A percentile compares a stretch with the other conserved stretches of the same genome.
Conservation (phyloP, 495 filamentous ascomycete genomes). For the Baudoinia panamericana region DNA sequence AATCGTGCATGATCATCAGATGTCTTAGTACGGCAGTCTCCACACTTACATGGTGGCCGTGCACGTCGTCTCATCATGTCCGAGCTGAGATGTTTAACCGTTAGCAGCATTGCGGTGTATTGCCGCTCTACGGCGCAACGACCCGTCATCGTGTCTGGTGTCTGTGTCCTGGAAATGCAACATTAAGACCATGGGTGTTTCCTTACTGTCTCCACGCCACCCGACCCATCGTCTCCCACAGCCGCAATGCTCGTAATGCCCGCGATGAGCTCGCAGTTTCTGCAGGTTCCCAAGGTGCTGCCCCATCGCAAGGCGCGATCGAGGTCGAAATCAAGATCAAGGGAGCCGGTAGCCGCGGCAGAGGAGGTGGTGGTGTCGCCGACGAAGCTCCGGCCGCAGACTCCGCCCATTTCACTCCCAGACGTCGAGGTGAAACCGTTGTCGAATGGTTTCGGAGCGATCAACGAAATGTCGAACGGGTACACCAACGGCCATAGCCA, state of each 20-base stretch:
- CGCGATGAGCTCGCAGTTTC: slow-evolving; percentile 13
- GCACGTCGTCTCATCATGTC: too few relatives aligned
- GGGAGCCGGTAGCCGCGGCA: slow-evolving; percentile 2
- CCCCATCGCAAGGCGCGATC: slow-evolving; percentile 18
- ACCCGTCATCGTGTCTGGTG: too few relatives aligned
- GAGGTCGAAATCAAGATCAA: slow-evolving; percentile 13
- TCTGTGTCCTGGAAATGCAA: too few relatives aligned
- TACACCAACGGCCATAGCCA: background rate
- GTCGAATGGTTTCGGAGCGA: background rate
- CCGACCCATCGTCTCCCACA: background rate
- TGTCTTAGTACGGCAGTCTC: too few relatives aligned
- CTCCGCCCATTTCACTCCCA: slow-evolving; percentile 13
- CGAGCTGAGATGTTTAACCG: too few relatives aligned
- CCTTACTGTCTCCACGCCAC: background rate
- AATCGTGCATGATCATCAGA: too few relatives aligned
- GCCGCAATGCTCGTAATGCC: slow-evolving; percentile 9
- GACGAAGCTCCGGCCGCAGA: slow-evolving; percentile 9
- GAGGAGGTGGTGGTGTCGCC: slow-evolving; percentile 8
- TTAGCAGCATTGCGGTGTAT: too few relatives aligned
- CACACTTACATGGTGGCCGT: too few relatives aligned
- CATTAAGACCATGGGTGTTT: slow-evolving; percentile 1
- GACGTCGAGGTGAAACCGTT: slow-evolving; percentile 4
- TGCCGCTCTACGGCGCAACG: too few relatives aligned
- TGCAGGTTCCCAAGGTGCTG: slow-evolving; percentile 18
- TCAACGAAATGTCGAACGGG: background rate